Evolutionary conservation across 1,284 basidiomycete species (phyloP).

Genomic region (Rhodotorula mucilaginosa): DNA sequence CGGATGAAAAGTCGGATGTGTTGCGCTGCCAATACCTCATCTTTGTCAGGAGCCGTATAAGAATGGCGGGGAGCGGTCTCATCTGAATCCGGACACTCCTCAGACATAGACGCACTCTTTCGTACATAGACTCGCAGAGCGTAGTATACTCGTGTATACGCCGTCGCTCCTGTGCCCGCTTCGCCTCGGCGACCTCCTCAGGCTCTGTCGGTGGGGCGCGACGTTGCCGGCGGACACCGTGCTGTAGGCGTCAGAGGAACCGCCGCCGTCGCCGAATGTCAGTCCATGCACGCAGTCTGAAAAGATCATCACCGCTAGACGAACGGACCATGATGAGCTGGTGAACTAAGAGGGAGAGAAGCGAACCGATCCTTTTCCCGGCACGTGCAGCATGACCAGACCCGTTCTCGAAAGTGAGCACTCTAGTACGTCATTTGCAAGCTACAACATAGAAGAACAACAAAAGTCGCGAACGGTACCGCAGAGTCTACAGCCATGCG

Average conservation of each 20-base stretch:
- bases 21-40: constrained; percentile 1
- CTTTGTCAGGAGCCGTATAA: background rate
- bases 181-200: constrained; percentile 37
- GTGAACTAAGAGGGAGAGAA: too few relatives aligned
- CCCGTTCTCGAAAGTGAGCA: too few relatives aligned
- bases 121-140: constrained; percentile 64
- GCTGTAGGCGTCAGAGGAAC: constrained; percentile 53
- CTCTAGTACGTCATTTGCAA: too few relatives aligned
- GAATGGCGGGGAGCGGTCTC: background rate
- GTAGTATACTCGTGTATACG: constrained; percentile 72
- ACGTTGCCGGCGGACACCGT: constrained; percentile 59
- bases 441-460: too few relatives aligned
- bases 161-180: constrained; percentile 59
- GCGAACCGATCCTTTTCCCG: too few relatives aligned
- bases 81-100: constrained; percentile 52
- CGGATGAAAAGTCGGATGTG: constrained; percentile 53
- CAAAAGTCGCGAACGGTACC: too few relatives aligned
- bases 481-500: too few relatives aligned
- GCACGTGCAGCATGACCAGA: too few relatives aligned
- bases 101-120: constrained; percentile 57
- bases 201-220: constrained; percentile 22
- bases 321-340: background rate
- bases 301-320: background rate
- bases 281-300: too few relatives aligned
- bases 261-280: too few relatives aligned